Percentiles rank a stretch among this genome's conserved stretches.
Conservation (phyloP, 2,329 filamentous ascomycete species). For the Pseudocercospora ulei region DNA sequence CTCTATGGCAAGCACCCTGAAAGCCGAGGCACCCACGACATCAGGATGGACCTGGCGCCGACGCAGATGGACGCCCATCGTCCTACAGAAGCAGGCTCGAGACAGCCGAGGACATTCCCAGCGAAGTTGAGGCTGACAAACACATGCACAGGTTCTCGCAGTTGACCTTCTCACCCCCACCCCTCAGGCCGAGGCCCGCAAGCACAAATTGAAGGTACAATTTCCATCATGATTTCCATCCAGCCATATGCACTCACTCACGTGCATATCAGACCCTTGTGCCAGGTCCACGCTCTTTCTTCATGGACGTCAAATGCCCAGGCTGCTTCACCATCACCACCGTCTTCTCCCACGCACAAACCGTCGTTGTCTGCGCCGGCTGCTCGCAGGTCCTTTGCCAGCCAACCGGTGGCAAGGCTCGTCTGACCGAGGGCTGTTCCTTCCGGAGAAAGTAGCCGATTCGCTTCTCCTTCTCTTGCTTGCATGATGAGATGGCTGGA, state of each 20-base stretch:
- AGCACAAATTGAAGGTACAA: slow-evolving; percentile 99
- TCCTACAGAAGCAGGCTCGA: slow-evolving; percentile 5
- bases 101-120: not conserved
- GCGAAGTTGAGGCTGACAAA: slow-evolving; percentile 23
- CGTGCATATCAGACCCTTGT: slow-evolving; percentile 51
- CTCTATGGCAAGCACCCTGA: slow-evolving; percentile 17
- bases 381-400: slow-evolving; percentile 99
- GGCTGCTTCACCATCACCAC: slow-evolving; percentile 99
- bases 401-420: slow-evolving; percentile 97
- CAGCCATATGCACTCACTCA: slow-evolving; percentile 9
- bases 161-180: slow-evolving; percentile 99
- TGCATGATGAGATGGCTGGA: not conserved
- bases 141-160: slow-evolving; percentile 76
- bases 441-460: slow-evolving; percentile 97
- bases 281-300: slow-evolving; percentile 94
- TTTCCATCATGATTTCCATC: slow-evolving; percentile 1
- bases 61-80: slow-evolving; percentile 8
- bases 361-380: slow-evolving; percentile 98
- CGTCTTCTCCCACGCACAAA: slow-evolving; percentile 99
- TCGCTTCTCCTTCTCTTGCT: no score
- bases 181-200: slow-evolving; percentile 93
- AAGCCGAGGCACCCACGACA: slow-evolving; percentile 27
- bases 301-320: slow-evolving; percentile 99
- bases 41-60: slow-evolving; percentile 4
- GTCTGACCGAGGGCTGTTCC: slow-evolving; percentile 98